These are phyloP conservation scores for Scolecobasidium constrictum DNA, from an alignment of 2,329 filamentous ascomycete genomes.

Conservation along the genomic window DNA sequence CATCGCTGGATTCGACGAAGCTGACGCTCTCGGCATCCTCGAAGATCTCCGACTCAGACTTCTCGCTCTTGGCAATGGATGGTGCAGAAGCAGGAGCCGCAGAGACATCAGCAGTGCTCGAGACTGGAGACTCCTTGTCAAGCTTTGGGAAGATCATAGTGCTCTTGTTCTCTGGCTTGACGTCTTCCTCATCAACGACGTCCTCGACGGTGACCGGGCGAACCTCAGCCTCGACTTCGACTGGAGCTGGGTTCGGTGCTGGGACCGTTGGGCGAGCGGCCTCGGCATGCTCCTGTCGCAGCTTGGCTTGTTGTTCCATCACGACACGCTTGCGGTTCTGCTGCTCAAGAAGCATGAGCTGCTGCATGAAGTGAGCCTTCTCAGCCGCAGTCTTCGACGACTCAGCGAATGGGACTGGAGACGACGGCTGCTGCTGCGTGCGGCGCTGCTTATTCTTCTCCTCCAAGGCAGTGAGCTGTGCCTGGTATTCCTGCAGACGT, in stretches of 20 bases:
- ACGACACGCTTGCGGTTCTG: neutral
- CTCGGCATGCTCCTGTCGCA: neutral
- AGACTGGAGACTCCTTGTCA: slow-evolving; percentile 80
- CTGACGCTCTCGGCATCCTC: slow-evolving; percentile 50
- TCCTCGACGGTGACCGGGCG: neutral
- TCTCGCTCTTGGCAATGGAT: slow-evolving; percentile 12
- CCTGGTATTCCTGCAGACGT: neutral
- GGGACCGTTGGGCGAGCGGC: neutral
- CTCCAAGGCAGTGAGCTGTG: neutral
- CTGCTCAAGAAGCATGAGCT: neutral
- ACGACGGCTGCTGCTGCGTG: neutral
- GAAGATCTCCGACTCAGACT: slow-evolving; percentile 24
- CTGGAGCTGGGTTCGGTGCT: neutral
- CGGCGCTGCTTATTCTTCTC: neutral
- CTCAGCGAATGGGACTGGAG: neutral
- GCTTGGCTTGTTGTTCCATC: neutral
- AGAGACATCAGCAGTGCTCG: slow-evolving; percentile 63
- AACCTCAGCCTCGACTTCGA: neutral
- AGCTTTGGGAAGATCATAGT: slow-evolving; percentile 93
- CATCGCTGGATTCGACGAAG: slow-evolving; percentile 30
- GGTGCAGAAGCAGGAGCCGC: slow-evolving; percentile 12
- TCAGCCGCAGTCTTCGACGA: neutral
- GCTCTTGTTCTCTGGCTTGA: slow-evolving; percentile 10
- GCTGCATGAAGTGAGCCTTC: neutral
- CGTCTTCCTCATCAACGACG: slow-evolving; percentile 1